phyloP scores from a whole-genome alignment of 2,329 filamentous ascomycete species.

The Cordyceps militaris region DNA sequence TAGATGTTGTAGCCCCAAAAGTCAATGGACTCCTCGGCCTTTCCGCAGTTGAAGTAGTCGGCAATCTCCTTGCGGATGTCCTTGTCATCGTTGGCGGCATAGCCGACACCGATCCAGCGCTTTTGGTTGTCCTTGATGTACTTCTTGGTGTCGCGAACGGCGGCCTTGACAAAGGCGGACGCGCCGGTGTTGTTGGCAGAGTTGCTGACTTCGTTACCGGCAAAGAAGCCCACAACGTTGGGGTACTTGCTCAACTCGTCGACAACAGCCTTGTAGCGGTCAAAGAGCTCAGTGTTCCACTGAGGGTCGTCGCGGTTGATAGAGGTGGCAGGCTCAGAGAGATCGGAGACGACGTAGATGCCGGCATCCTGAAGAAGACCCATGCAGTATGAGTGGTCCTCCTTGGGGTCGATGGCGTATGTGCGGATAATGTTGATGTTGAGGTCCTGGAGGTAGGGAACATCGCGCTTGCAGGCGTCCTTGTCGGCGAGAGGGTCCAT shows the following conservation, averaged over 20 bases:
- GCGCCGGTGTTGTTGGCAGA: conserved; percentile 79
- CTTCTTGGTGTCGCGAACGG: conserved; percentile 89
- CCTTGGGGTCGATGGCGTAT: conserved; percentile 79
- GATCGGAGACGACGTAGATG: conserved; percentile 92
- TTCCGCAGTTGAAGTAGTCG: conserved; percentile 90
- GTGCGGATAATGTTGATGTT: conserved; percentile 91
- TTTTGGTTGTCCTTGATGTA: conserved; percentile 81
- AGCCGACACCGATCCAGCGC: conserved; percentile 81
- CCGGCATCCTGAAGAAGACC: conserved; percentile 69
- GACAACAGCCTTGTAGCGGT: conserved; percentile 76
- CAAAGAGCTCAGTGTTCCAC: conserved; percentile 74
- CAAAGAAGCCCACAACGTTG: conserved; percentile 96
- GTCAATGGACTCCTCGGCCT: conserved; percentile 62
- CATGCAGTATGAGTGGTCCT: conserved; percentile 82
- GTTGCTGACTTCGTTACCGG: conserved; percentile 96
- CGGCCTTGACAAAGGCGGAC: conserved; percentile 94
- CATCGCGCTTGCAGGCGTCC: conserved; percentile 70
- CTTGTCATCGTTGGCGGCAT: conserved; percentile 90
- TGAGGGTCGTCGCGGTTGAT: conserved; percentile 74
- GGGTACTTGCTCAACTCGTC: conserved; percentile 75
- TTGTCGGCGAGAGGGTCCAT: conserved; percentile 74
- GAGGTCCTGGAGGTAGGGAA: conserved; percentile 71
- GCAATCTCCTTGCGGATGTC: conserved; percentile 75
- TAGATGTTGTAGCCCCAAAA: conserved; percentile 99
- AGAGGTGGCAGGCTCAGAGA: conserved; percentile 72